Evolutionary conservation across 192 early-diverging fungal genomes (phyloP).

Genomic region (Cladochytrium replicatum): DNA sequence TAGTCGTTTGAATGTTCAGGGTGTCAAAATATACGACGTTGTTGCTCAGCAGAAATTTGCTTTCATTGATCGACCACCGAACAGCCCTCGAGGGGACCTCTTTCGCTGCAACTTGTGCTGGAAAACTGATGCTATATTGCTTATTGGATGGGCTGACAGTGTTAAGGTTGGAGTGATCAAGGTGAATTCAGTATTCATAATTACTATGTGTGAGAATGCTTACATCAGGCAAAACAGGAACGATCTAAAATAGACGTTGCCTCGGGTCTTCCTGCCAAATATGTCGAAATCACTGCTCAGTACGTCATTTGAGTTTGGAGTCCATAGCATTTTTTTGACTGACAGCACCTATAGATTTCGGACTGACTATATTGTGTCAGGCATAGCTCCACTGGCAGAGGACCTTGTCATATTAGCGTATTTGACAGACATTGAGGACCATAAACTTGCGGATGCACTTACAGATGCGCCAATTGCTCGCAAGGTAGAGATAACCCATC

Average conservation of each 20-base stretch:
- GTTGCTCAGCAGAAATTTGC: conserved; percentile 61
- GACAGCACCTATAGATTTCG: conserved; percentile 38
- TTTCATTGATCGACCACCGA: conserved; percentile 67
- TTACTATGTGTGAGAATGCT: neutral
- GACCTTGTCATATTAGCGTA: conserved; percentile 64
- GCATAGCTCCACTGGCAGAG: conserved; percentile 73
- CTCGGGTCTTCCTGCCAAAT: conserved; percentile 39
- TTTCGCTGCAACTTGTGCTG: conserved; percentile 81
- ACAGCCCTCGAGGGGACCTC: conserved; percentile 71
- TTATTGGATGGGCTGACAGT: conserved; percentile 92
- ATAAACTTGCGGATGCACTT: conserved; percentile 41
- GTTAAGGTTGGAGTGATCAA: conserved; percentile 78
- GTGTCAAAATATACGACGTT: conserved; percentile 58
- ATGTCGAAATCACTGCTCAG: conserved; percentile 51
- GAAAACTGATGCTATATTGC: conserved; percentile 62
- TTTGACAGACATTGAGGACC: conserved; percentile 43
- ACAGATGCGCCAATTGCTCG: conserved; percentile 9
- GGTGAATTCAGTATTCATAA: too few relatives aligned
- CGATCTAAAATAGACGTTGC: conserved; percentile 31
- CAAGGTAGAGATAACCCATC: neutral
- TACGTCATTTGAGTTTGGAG: conserved; percentile 10
- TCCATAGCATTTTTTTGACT: conserved; percentile 6
- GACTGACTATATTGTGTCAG: conserved; percentile 74
- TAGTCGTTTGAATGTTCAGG: conserved; percentile 7
- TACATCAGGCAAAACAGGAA: conserved; percentile 12